Evolutionary conservation across 75 land plant species (phyloP), one percentile per base, ranked within the genome.

Genomic region (Azolla pinnata): DNA sequence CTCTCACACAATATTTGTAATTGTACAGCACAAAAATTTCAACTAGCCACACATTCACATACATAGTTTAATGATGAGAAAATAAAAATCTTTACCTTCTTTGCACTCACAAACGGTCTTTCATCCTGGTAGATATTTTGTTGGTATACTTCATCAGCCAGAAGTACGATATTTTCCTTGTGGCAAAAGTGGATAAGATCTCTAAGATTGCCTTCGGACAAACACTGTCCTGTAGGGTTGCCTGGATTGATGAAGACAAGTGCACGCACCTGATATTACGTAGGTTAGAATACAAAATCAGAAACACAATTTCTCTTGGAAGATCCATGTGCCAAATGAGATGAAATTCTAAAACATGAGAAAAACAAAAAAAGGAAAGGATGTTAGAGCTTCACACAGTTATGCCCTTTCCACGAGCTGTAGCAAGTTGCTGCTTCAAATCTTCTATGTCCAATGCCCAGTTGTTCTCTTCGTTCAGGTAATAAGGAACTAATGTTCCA

Each of bases 211-310:
- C 69, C 61, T 71, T 62, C 74, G 49, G 97, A 81, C 1, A 93
- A 78, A 55, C 96, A 88, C 44, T 93, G 98, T 28, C 98, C 96
- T 57, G 98, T 93, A 5, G 98, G 98, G 62, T 93, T 93, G 30
- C 98, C 98, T 60, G 98, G 98, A 63, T 93, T 93, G 64, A 93
- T 89, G 33, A 93, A 89, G 65, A 93, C 98, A 85, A 93, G 81
- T 42, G 90, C 98, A 67, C 90, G 78, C 29, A 87, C 84, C 98
- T 93, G 70, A 64, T 35, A 4, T 26, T 7, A 38, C 14, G 14
- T 38, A 7, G 7, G 42, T 14, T 7, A 38, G 42, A 7, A 38
- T 14, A 38, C 7, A 38, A 38, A 7, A 38, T 38, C 42, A 7
- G 14, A 14, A 7, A 7, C 7, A 8, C 42, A 38, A 8, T 38